These are phyloP conservation scores for Phoma sp. DNA, from an alignment of 2,329 filamentous ascomycete genomes.

Conservation along the genomic window DNA sequence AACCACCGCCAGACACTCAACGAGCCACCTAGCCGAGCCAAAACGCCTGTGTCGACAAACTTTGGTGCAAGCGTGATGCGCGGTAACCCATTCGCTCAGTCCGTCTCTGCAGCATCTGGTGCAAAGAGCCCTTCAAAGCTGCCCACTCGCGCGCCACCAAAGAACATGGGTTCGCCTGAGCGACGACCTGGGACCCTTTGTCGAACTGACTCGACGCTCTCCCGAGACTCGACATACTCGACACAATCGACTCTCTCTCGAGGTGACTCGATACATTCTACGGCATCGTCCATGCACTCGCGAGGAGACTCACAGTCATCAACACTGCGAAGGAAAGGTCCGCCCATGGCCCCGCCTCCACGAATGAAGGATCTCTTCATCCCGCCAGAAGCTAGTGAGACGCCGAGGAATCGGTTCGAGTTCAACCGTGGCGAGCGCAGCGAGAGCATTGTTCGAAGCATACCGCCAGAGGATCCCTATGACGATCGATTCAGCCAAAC, in stretches of 20 bases:
- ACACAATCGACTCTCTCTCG: slow-evolving; percentile 11
- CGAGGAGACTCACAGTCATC: slow-evolving; percentile 33
- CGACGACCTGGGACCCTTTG: slow-evolving; percentile 53
- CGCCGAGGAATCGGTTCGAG: slow-evolving; percentile 52
- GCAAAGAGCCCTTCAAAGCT: slow-evolving; percentile 70
- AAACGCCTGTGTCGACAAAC: slow-evolving; percentile 49
- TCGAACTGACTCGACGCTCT: slow-evolving; percentile 29
- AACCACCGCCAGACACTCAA: slow-evolving; percentile 22
- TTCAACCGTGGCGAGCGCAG: slow-evolving; percentile 56
- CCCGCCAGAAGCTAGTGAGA: slow-evolving; percentile 56
- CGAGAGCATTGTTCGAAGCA: slow-evolving; percentile 64
- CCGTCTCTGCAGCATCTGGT: slow-evolving; percentile 40
- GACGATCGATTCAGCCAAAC: slow-evolving; percentile 55
- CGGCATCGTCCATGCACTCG: slow-evolving; percentile 24
- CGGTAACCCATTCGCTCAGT: slow-evolving; percentile 45
- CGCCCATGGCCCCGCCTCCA: slow-evolving; percentile 70
- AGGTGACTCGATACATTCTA: slow-evolving; percentile 11
- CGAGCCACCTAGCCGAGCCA: slow-evolving; percentile 41
- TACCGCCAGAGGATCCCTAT: slow-evolving; percentile 82
- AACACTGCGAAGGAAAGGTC: slow-evolving; percentile 50
- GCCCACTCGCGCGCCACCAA: slow-evolving; percentile 60
- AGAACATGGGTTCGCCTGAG: slow-evolving; percentile 67
- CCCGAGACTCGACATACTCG: slow-evolving; percentile 17
- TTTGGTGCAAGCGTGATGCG: slow-evolving; percentile 45
- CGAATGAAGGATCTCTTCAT: slow-evolving; percentile 86